These are phyloP conservation scores for Barnettozyma salicaria DNA, from an alignment of 805 yeast species.

Conservation along the genomic window DNA sequence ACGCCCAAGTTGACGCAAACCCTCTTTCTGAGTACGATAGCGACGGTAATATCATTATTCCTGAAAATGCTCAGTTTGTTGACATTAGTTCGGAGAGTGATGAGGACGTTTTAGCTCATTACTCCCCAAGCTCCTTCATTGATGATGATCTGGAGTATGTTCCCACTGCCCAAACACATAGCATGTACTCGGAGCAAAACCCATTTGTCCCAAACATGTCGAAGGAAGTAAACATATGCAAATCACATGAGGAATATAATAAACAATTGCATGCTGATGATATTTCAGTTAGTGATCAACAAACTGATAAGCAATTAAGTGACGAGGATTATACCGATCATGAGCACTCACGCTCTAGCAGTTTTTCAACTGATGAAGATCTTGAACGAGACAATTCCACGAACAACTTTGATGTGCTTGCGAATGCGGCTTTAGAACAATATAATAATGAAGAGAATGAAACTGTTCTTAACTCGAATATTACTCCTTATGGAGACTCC, in stretches of 20 bases:
- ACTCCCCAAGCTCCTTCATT: conserved; percentile 13
- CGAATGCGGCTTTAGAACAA: neutral
- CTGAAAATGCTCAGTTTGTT: conserved; percentile 7
- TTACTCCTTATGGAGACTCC: too few relatives aligned
- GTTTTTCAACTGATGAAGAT: too few relatives aligned
- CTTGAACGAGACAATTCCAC: neutral
- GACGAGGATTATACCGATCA: too few relatives aligned
- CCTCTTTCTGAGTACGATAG: conserved; percentile 17
- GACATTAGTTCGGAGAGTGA: conserved; percentile 10
- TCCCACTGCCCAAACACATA: conserved; percentile 15
- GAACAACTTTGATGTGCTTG: neutral
- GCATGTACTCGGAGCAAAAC: too few relatives aligned
- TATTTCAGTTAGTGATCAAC: too few relatives aligned
- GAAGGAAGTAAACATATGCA: too few relatives aligned
- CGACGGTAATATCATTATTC: neutral
- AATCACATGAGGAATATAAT: too few relatives aligned
- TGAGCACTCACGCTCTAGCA: too few relatives aligned
- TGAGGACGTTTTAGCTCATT: conserved; percentile 7
- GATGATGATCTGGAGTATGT: conserved; percentile 9
- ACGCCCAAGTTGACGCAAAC: neutral
- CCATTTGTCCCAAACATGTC: too few relatives aligned
- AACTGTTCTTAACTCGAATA: too few relatives aligned
- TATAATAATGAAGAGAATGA: conserved; percentile 3
- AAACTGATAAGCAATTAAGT: too few relatives aligned
- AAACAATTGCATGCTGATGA: too few relatives aligned